Conservation (phyloP, 2,329 filamentous ascomycete species). For the Colletotrichum tropicicola region DNA sequence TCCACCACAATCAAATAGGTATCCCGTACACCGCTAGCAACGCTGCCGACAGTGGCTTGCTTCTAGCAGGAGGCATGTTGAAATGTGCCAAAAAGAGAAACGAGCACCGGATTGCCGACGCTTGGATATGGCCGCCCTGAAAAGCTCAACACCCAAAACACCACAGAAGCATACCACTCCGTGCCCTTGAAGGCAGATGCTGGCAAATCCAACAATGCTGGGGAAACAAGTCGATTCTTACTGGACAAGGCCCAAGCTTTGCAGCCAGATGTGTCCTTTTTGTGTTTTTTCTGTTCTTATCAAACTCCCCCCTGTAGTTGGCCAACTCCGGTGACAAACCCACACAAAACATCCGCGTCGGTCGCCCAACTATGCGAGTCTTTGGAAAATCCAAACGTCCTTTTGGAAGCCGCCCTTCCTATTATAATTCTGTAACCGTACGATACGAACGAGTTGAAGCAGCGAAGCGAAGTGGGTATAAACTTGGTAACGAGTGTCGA, state of each 20-base stretch:
- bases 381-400: conserved; percentile 15
- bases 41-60: not conserved
- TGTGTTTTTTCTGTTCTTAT: conserved; percentile 13
- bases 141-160: not conserved
- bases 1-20: conserved; percentile 14
- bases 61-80: not conserved
- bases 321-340: conserved; percentile 3
- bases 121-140: not conserved
- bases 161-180: not conserved
- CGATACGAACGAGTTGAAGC: conserved; percentile 10
- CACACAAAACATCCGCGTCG: conserved; percentile 16
- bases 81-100: not conserved
- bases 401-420: conserved; percentile 4
- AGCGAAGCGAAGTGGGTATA: conserved; percentile 26
- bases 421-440: conserved; percentile 25
- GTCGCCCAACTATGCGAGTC: conserved; percentile 32
- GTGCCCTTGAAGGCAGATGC: not conserved
- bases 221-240: conserved; percentile 7
- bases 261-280: not conserved
- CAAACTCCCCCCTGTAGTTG: not conserved
- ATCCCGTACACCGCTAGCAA: not conserved
- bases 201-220: not conserved
- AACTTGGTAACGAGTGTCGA: conserved; percentile 10
- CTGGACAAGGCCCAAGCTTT: not conserved
- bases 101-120: not conserved